Conservation (phyloP, 495 filamentous ascomycete species). For the Penicillium goetzii region DNA sequence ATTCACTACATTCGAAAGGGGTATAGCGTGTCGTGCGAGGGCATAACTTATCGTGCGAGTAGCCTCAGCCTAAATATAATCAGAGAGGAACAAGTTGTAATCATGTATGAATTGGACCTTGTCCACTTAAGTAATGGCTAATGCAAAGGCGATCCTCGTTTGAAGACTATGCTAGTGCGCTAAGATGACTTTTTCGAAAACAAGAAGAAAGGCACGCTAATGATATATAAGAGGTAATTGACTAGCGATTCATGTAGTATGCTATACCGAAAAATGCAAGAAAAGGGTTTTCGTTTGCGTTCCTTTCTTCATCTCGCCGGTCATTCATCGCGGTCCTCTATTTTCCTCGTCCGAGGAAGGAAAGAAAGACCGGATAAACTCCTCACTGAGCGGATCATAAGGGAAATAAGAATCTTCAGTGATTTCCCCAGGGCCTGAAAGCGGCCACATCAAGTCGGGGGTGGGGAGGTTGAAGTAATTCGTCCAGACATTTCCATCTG, state of each 20-base stretch:
- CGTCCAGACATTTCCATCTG: constrained; percentile 20
- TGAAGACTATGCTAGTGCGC: constrained; percentile 8
- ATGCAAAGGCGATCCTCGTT: constrained; percentile 12
- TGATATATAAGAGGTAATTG: background rate
- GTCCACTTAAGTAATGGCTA: background rate
- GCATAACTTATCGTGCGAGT: too few relatives aligned
- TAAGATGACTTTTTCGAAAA: constrained; percentile 2
- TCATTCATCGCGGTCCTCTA: constrained; percentile 4
- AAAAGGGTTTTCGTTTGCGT: constrained; percentile 6
- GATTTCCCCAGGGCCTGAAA: constrained; percentile 14
- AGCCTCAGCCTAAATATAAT: too few relatives aligned
- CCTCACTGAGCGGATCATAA: constrained; percentile 48
- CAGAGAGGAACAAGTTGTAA: background rate
- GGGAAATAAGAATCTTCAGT: constrained; percentile 42
- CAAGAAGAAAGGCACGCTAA: constrained; percentile 3
- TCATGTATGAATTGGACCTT: background rate
- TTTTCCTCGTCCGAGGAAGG: constrained; percentile 28
- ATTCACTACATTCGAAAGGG: too few relatives aligned
- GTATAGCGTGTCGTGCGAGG: too few relatives aligned
- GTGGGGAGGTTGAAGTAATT: constrained; percentile 28
- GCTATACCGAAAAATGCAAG: background rate
- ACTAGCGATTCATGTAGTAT: background rate
- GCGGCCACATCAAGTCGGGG: constrained; percentile 17
- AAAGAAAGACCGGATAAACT: constrained; percentile 52
- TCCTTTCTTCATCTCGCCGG: constrained; percentile 1